Base-by-base conservation (phyloP, 1,139 yeast species). In the Zygosaccharomyces pseudobailii region DNA sequence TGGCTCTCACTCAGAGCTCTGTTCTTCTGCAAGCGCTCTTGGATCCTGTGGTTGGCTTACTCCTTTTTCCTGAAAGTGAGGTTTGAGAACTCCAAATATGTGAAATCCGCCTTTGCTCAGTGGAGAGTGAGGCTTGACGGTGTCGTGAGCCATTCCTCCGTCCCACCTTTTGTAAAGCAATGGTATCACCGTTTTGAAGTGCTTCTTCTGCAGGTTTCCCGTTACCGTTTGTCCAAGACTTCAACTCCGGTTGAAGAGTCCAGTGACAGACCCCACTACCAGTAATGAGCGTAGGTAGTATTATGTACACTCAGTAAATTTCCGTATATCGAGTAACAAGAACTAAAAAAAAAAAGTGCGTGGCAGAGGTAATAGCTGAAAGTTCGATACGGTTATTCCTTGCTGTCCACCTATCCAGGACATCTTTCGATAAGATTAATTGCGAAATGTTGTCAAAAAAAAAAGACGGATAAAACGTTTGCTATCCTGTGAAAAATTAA, bases 81-180 rank as follows among this genome's bases (percentile, higher is more conserved):
- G 67, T 87, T 74, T 64, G 95, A 87, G 64, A 82, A 80, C 58
- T 84, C 94, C 6, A 73, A 80, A 38, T 82, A 82, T 70, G 84
- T 89, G 51, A 82, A 88, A 69, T 74, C 79, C 55, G 82, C 80
- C 41, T 74, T 89, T 62, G 82, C 84, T 68, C 71, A 75, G 41
- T 72, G 86, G 70, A 95, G 87, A 67, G 82, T 85, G 42, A 75
- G 82, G 55, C 62, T 84, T 49, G 97, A 89, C 65, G 81, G 83
- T 17, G 54, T 79, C 22, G 74, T 85, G 44, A 71, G 75, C 55
- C 75, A 78, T 48, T 76, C 85, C 39, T 63, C 73, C 27, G 71
- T 82, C 32, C 92, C 95, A 10, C 75, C 79, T 5, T 60, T 61
- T 8, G 71, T 78, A 46, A 86, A 80, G 69, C 71, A 75, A 51